Base-by-base conservation (phyloP, 116 monocot genomes). In the Iris pallida region DNA sequence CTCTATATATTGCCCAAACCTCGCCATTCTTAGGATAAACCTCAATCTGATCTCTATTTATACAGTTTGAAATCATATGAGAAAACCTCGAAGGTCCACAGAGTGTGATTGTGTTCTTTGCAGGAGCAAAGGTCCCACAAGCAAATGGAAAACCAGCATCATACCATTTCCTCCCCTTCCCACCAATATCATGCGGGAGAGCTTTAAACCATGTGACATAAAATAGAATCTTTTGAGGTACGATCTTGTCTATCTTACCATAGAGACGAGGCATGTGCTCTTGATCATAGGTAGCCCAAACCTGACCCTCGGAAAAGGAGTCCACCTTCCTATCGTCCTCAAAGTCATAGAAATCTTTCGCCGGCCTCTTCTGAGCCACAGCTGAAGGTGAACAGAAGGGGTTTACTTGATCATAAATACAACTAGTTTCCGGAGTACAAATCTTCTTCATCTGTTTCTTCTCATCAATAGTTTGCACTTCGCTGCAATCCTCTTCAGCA, bases 131-230 rank as follows among this genome's bases (percentile, higher is more conserved):
- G 57, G 16, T 66, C 4, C 82, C 78, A 71, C 74, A 74, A 44
- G 82, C 65, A 70, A 74, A 55, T 44, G 74, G 82, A 41, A 82
- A 60, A n/a, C 52, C 57, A 52, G 15, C 70, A 59, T 63, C 47
- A 15, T 46, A 40, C 82, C 78, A 82, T 45, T 56, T 48, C 30
- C 44, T 49, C 68, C 45, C 57, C 30, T 49, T 49, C 68, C 45
- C 57, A 45, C 8, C 5, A 20, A 41, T n/a, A 4, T 40, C 16
- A 8, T 19, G 14, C 0, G 56, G 57, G 15, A 42, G 44, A 42
- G 57, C 43, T 56, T 57, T 68, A 44, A 17, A 68, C 68, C 42
- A 68, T 57, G 40, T 44, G 5, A 68, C 68, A 52, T 68, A 53
- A 15, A 60, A n/a, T 14, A 12, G 60, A 60, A 2, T 11, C 13